Conservation (phyloP, 176 grass and related monocot species). For the Oryza glumipatula region DNA sequence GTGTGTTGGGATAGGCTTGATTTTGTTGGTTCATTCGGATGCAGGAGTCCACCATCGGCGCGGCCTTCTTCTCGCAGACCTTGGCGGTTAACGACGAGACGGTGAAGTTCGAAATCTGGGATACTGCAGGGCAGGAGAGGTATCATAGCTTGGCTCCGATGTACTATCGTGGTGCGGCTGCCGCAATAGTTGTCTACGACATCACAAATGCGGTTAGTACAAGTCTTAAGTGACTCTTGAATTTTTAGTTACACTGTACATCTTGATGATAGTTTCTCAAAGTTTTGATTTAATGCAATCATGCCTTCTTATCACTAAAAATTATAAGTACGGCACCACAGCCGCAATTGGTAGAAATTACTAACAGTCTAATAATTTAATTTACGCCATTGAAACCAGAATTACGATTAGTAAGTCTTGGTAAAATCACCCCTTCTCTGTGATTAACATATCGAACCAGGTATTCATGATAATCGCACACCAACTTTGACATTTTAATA, state of each 20-base stretch:
- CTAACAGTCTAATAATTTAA: neutral
- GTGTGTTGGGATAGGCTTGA: neutral
- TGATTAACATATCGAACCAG: neutral
- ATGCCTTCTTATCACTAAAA: neutral
- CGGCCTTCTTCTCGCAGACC: constrained; percentile 94
- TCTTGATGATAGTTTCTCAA: neutral
- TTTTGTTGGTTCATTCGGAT: neutral
- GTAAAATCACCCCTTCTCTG: neutral
- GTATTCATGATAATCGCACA: neutral
- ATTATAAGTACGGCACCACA: neutral
- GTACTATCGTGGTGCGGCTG: constrained; percentile 86
- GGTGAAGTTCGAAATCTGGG: constrained; percentile 98
- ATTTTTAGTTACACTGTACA: neutral
- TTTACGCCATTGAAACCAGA: neutral
- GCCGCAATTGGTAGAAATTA: neutral
- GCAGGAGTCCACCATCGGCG: constrained; percentile 91
- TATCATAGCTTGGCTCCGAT: constrained; percentile 95
- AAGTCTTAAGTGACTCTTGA: neutral
- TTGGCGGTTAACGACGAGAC: constrained; percentile 73
- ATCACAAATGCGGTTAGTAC: constrained; percentile 80
- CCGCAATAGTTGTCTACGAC: constrained; percentile 83
- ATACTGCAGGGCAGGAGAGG: constrained; percentile 91
- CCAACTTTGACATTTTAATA: neutral
- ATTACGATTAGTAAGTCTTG: neutral
- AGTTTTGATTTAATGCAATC: neutral